Evolutionary conservation across 768 basidiomycete genomes (phyloP), one percentile per base, ranked within the genome.

Genomic region (Tulasnella sp.): DNA sequence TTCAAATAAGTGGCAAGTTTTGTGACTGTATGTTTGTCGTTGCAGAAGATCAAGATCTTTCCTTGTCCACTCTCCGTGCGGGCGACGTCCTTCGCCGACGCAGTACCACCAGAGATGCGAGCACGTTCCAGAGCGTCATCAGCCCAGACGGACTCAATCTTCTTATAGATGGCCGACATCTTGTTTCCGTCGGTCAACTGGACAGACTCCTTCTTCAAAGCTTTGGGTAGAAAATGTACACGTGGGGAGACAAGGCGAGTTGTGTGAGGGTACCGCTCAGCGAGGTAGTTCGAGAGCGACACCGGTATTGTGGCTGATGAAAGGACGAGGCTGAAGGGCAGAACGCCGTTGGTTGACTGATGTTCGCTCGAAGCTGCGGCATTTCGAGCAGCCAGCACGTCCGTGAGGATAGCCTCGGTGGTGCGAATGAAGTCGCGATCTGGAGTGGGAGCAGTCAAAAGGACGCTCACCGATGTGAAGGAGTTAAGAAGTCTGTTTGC

Each of bases 301-400:
- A 80, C 77, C 5, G 92, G 92, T 61, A 96, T 86, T 2, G 92
- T 94, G 0, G 92, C 92, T 46, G 85, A 85, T 15, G 85, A 83
- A 25, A 96, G 76, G 55, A 94, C 65, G 44, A 94, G 72, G 68
- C 90, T 79, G 77, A 89, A 90, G 3, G 89, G 88, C 21, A 59
- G 48, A 34, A 25, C 19, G 25, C 30, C 17, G 38, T 12, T 31
- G 4, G 68, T 85, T 84, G 61, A 17, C 61, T 48, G 53, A n/a
- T 46, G 63, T 62, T 59, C 42, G 50, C 63, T 61, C 31, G 61
- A 45, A 59, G 67, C 19, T 58, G 64, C 12, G 71, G 63, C 27
- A 60, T 1, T 51, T 63, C 46, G 29, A 21, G 84, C 84, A 15
- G 74, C 73, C 49, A 79, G 77, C 48, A 92, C 81, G 63, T 87